Conservation (phyloP, 108 stramenopile genomes). For the Skeletonema grethae region DNA sequence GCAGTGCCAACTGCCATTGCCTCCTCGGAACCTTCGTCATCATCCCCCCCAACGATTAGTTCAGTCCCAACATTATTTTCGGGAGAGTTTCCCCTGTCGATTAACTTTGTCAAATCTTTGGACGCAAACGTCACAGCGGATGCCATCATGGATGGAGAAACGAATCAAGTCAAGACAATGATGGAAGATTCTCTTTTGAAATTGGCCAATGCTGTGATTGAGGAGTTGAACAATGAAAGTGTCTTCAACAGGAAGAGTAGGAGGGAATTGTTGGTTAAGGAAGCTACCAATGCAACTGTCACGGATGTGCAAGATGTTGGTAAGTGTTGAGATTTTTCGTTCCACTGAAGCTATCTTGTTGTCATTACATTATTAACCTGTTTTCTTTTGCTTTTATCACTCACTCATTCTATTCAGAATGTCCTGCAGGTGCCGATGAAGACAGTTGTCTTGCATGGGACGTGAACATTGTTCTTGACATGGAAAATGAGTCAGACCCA, state of each 20-base stretch:
- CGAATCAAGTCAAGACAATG: slow-evolving; percentile 28
- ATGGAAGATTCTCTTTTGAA: slow-evolving; percentile 25
- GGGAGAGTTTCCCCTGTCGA: slow-evolving; percentile 12
- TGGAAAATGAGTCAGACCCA: slow-evolving; percentile 23
- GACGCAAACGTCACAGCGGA: slow-evolving; percentile 13
- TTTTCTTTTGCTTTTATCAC: not conserved
- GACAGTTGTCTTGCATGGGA: slow-evolving; percentile 30
- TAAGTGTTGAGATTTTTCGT: slow-evolving; percentile 20
- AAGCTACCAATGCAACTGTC: slow-evolving; percentile 26
- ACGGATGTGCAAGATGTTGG: slow-evolving; percentile 37
- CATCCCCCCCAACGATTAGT: not conserved
- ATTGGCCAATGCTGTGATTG: slow-evolving; percentile 27
- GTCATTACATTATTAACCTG: not conserved
- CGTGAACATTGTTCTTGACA: slow-evolving; percentile 16
- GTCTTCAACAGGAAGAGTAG: not conserved
- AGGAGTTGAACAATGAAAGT: not conserved
- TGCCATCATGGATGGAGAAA: slow-evolving; percentile 22
- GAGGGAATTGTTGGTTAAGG: slow-evolving; percentile 12
- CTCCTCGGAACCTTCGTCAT: not conserved
- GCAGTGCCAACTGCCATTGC: not conserved
- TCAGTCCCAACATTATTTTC: slow-evolving; percentile 3
- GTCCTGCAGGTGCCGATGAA: slow-evolving; percentile 9
- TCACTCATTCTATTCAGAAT: not conserved
- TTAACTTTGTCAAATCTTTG: slow-evolving; percentile 22
- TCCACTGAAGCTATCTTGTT: not conserved